A percentile compares a stretch with the other conserved stretches of the same genome.
These are phyloP conservation scores for Tulasnella sp. DNA, from an alignment of 768 basidiomycete genomes.

Conservation along the genomic window DNA sequence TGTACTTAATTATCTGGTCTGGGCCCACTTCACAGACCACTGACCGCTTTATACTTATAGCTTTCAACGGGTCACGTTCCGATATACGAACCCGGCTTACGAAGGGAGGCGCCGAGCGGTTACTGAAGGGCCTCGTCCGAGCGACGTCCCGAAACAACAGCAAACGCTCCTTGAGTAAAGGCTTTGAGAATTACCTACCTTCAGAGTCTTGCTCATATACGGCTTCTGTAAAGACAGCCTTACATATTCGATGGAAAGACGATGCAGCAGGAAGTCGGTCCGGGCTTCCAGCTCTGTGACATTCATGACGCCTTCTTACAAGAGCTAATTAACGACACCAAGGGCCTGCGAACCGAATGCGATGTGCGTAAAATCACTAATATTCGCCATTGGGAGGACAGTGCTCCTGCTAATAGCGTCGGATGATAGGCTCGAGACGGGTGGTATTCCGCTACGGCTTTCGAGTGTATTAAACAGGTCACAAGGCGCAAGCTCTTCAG, in stretches of 20 bases:
- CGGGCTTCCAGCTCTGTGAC: constrained; percentile 91
- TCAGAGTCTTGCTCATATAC: neutral
- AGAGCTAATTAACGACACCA: constrained; percentile 64
- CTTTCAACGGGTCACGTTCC: constrained; percentile 86
- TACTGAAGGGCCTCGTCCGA: neutral
- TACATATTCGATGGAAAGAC: constrained; percentile 85
- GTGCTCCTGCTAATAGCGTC: neutral
- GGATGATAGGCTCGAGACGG: constrained; percentile 63
- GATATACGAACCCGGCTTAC: constrained; percentile 28
- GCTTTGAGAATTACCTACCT: neutral
- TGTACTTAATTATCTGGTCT: constrained; percentile 42
- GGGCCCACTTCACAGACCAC: neutral
- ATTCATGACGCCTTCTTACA: constrained; percentile 77
- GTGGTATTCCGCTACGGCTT: constrained; percentile 69
- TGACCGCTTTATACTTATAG: constrained; percentile 34
- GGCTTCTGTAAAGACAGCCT: constrained; percentile 32
- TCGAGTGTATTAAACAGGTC: constrained; percentile 77
- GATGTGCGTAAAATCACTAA: constrained; percentile 46
- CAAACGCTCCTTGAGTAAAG: neutral
- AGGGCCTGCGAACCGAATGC: constrained; percentile 58
- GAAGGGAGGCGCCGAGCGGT: neutral
- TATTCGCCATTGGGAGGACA: neutral
- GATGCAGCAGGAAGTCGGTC: constrained; percentile 63
- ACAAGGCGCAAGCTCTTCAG: constrained; percentile 75
- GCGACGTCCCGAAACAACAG: neutral